A percentile compares a stretch with the other conserved stretches of the same genome.
These are phyloP conservation scores for Xylaria castorea DNA, from an alignment of 495 filamentous ascomycete species.

Conservation along the genomic window DNA sequence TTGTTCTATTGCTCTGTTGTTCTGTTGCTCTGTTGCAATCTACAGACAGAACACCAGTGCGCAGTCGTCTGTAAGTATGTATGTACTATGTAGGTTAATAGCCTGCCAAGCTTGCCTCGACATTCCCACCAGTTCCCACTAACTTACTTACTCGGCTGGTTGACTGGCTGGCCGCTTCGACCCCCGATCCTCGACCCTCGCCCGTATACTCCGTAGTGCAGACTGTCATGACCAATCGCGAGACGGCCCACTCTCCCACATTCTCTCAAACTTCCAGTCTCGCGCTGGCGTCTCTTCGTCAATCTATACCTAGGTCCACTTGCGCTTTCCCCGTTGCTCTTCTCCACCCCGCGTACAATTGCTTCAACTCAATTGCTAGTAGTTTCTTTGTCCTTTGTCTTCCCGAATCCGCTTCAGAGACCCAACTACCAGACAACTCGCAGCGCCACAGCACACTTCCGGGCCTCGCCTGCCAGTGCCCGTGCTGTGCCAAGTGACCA, in stretches of 20 bases:
- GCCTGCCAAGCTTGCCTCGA: neutral
- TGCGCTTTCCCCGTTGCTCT: neutral
- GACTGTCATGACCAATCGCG: neutral
- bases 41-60: neutral
- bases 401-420: neutral
- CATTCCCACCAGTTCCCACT: neutral
- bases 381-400: conserved; percentile 20
- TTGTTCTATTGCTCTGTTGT: neutral
- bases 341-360: conserved; percentile 22
- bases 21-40: neutral
- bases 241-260: conserved; percentile 14
- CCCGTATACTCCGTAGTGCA: neutral
- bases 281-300: neutral
- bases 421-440: neutral
- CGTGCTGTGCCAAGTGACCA: neutral
- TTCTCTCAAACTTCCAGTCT: conserved; percentile 5
- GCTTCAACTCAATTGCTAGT: conserved; percentile 20
- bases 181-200: no score
- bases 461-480: conserved; percentile 4
- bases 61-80: no score
- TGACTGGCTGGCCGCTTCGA: neutral
- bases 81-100: no score
- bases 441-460: conserved; percentile 4
- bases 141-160: neutral
- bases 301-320: conserved; percentile 2